These are phyloP conservation scores for Penicillium sp. DNA, from an alignment of 2,329 filamentous ascomycete species.

Conservation along the genomic window DNA sequence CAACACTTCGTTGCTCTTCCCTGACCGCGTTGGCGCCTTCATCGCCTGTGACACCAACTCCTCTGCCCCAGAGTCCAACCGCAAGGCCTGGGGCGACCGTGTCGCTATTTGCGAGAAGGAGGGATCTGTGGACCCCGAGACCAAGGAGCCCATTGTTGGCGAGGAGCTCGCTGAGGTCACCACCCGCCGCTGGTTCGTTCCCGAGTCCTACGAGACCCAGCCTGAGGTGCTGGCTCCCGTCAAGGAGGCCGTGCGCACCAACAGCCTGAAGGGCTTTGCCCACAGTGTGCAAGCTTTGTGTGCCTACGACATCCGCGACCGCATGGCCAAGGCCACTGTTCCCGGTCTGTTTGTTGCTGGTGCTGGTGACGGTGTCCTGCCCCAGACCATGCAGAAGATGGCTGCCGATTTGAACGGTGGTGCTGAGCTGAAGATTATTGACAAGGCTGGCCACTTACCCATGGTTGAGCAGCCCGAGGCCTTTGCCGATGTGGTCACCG, in stretches of 20 bases:
- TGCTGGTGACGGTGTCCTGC: slow-evolving; percentile 70
- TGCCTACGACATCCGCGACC: slow-evolving; percentile 53
- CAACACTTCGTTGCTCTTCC: slow-evolving; percentile 68
- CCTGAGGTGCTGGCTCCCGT: slow-evolving; percentile 56
- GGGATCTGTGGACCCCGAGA: slow-evolving; percentile 31
- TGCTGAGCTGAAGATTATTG: slow-evolving; percentile 64
- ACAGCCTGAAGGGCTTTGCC: slow-evolving; percentile 73
- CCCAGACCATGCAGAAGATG: slow-evolving; percentile 78
- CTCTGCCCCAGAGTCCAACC: slow-evolving; percentile 70
- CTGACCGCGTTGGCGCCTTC: slow-evolving; percentile 60
- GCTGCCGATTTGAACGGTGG: slow-evolving; percentile 58
- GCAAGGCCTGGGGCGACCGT: slow-evolving; percentile 75
- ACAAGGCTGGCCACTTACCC: slow-evolving; percentile 74
- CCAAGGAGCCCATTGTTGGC: slow-evolving; percentile 59
- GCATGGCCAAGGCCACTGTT: slow-evolving; percentile 35
- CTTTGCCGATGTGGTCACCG: slow-evolving; percentile 65
- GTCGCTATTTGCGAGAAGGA: slow-evolving; percentile 66
- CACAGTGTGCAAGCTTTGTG: slow-evolving; percentile 69
- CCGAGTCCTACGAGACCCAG: slow-evolving; percentile 59
- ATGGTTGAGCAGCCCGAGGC: slow-evolving; percentile 74
- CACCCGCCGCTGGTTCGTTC: slow-evolving; percentile 72
- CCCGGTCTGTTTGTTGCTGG: slow-evolving; percentile 69
- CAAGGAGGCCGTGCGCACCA: slow-evolving; percentile 67
- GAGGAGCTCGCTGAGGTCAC: slow-evolving; percentile 67
- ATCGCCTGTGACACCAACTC: slow-evolving; percentile 79